phyloP scores from a whole-genome alignment of 352 stramenopile species.

The Phytophthora pisi region DNA sequence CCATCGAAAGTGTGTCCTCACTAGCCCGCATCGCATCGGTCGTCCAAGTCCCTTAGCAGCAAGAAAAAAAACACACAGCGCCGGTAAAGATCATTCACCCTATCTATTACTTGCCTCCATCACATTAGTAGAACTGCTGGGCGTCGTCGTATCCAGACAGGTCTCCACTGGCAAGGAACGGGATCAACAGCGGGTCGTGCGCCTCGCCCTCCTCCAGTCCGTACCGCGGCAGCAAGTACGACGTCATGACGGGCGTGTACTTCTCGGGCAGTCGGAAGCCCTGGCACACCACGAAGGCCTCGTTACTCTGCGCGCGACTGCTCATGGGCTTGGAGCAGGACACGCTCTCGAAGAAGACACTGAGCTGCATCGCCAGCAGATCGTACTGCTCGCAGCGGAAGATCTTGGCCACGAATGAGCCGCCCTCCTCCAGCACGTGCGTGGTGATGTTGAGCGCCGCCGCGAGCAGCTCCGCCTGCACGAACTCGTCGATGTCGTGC shows the following conservation, averaged over 20 bases:
- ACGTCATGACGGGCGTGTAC: slow-evolving; percentile 90
- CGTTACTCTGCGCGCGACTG: slow-evolving; percentile 95
- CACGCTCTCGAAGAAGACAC: slow-evolving; percentile 96
- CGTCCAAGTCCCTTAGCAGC: slow-evolving; percentile 36
- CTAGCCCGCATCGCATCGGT: slow-evolving; percentile 49
- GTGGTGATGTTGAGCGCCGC: slow-evolving; percentile 98
- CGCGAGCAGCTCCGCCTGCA: slow-evolving; percentile 96
- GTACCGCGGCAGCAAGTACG: slow-evolving; percentile 72
- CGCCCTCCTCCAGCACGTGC: slow-evolving; percentile 92
- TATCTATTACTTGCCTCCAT: slow-evolving; percentile 24
- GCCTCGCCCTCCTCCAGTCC: slow-evolving; percentile 49
- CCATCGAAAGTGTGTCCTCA: slow-evolving; percentile 49
- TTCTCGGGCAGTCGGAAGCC: slow-evolving; percentile 86
- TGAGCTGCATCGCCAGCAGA: slow-evolving; percentile 96
- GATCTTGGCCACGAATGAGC: slow-evolving; percentile 99
- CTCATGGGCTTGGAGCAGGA: slow-evolving; percentile 97
- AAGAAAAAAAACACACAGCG: not conserved
- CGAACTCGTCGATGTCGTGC: slow-evolving; percentile 99
- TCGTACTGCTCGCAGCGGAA: slow-evolving; percentile 97
- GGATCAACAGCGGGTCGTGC: slow-evolving; percentile 78
- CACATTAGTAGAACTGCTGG: slow-evolving; percentile 55
- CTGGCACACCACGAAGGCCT: slow-evolving; percentile 97
- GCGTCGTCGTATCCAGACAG: slow-evolving; percentile 90
- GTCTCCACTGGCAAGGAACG: slow-evolving; percentile 93
- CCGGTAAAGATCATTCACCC: slow-evolving; percentile 5